Conservation (phyloP, 495 filamentous ascomycete species). For the Penicillium subrubescens region DNA sequence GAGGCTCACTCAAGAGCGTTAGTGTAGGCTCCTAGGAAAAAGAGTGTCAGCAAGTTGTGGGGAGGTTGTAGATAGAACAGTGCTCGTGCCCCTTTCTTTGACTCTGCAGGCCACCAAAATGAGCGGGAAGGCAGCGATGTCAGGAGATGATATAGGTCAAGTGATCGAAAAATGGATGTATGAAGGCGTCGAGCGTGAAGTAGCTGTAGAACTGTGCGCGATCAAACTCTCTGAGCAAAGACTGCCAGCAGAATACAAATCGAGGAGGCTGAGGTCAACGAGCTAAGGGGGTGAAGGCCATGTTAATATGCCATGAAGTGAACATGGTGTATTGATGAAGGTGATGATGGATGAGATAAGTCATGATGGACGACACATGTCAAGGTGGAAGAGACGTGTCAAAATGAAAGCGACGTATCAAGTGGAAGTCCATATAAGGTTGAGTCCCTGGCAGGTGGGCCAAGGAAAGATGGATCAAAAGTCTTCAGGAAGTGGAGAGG, state of each 20-base stretch:
- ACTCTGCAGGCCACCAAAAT: background rate
- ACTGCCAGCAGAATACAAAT: background rate
- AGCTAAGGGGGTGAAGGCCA: background rate
- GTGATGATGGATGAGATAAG: background rate
- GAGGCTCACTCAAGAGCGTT: background rate
- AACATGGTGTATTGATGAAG: no score
- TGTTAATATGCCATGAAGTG: no score
- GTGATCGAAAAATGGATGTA: background rate
- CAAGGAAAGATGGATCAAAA: background rate
- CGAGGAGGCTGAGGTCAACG: background rate
- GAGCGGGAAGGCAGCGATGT: background rate
- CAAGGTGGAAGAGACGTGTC: background rate
- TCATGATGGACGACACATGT: background rate
- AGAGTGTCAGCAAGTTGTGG: background rate
- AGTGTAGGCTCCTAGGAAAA: background rate
- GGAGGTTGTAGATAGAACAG: background rate
- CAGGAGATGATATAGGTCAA: background rate
- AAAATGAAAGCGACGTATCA: background rate
- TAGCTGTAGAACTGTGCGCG: background rate
- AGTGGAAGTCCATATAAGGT: background rate
- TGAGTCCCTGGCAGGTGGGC: background rate
- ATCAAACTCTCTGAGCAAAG: background rate
- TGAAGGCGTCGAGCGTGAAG: background rate
- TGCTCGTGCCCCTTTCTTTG: background rate
- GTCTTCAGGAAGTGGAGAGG: background rate